Evolutionary conservation across 768 basidiomycete species (phyloP).

Genomic region (Mycena polygramma): DNA sequence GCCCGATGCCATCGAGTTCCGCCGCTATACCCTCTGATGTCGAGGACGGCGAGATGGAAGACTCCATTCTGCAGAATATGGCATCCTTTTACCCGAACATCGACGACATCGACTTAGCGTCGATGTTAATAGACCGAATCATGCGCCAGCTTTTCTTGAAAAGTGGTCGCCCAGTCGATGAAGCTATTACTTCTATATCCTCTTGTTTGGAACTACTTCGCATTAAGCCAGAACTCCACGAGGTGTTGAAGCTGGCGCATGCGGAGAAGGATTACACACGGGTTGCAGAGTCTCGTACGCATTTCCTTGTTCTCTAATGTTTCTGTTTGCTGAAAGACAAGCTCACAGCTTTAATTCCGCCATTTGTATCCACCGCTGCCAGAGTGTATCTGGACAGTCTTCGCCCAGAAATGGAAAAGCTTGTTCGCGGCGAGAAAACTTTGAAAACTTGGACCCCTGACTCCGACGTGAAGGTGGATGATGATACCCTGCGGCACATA

Average conservation of each 20-base stretch:
- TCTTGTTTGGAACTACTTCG: neutral
- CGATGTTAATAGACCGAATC: neutral
- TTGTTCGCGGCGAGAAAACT: neutral
- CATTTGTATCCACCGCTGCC: neutral
- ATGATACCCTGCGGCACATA: no score
- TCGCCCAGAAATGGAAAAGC: conserved; percentile 10
- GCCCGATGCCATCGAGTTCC: no score
- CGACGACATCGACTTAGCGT: neutral
- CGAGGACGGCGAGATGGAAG: no score
- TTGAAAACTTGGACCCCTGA: no score
- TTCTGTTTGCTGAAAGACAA: neutral
- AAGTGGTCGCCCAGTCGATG: neutral
- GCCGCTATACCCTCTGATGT: no score
- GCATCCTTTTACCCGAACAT: neutral
- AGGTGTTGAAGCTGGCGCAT: conserved; percentile 16
- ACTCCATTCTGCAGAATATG: neutral
- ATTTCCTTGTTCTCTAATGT: neutral
- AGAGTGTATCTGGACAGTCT: conserved; percentile 3
- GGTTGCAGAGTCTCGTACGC: neutral
- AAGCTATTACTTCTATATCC: neutral
- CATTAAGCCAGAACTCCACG: conserved; percentile 1
- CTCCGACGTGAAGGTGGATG: no score
- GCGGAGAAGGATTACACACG: conserved; percentile 15
- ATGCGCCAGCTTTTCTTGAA: neutral
- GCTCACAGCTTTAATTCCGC: neutral